Percentiles rank a stretch among this genome's conserved stretches.
Conservation (phyloP, 495 filamentous ascomycete species). For the Penicillium malachiteum region DNA sequence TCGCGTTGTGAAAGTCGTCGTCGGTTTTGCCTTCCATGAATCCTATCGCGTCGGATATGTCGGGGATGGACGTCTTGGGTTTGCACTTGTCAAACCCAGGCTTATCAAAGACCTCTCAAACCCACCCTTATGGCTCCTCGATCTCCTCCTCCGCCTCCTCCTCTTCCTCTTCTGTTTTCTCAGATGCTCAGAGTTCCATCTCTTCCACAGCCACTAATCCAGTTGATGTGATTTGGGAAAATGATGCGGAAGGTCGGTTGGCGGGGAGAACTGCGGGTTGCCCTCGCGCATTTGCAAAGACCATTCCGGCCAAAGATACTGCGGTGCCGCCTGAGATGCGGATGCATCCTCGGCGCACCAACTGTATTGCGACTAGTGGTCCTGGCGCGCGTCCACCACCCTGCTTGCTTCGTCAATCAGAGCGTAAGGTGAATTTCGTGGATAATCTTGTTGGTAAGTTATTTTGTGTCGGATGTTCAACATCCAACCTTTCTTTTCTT, state of each 20-base stretch:
- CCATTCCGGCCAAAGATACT: constrained; percentile 35
- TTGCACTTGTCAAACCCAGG: constrained; percentile 44
- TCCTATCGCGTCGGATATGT: constrained; percentile 40
- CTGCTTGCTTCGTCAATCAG: constrained; percentile 80
- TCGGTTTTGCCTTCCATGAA: constrained; percentile 19
- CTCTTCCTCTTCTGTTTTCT: constrained; percentile 78
- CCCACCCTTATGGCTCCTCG: constrained; percentile 63
- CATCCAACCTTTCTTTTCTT: constrained; percentile 13
- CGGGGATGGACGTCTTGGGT: constrained; percentile 51
- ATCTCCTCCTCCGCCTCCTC: constrained; percentile 73
- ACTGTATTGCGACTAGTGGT: constrained; percentile 40
- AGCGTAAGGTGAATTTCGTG: constrained; percentile 94
- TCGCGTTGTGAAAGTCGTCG: constrained; percentile 5
- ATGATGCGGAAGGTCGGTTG: constrained; percentile 36
- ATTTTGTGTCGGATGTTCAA: constrained; percentile 10
- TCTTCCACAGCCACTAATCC: constrained; percentile 47
- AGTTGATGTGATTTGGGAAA: constrained; percentile 51
- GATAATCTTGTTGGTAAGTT: constrained; percentile 97
- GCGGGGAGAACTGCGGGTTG: constrained; percentile 24
- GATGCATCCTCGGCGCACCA: constrained; percentile 80
- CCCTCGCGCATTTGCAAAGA: constrained; percentile 32
- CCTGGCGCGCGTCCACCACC: constrained; percentile 70
- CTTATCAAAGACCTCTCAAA: constrained; percentile 38
- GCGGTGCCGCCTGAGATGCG: constrained; percentile 66
- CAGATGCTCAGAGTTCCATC: constrained; percentile 55